Conservation (phyloP, 495 filamentous ascomycete genomes). For the Xylaria curta region DNA sequence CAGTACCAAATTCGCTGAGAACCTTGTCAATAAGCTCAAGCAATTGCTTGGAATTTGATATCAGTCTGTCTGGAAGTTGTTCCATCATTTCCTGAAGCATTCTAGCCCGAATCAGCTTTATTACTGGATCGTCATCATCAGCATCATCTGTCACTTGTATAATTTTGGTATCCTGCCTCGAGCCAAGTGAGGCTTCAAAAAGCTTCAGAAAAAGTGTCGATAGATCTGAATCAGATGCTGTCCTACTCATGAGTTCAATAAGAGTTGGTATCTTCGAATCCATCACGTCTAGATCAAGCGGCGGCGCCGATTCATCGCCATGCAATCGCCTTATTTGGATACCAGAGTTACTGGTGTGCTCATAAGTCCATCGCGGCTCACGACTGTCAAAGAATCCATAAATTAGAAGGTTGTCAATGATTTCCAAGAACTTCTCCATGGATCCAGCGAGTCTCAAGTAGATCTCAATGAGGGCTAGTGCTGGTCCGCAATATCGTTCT, state of each 20-base stretch:
- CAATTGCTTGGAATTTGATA: slow-evolving; percentile 40
- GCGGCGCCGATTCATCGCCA: slow-evolving; percentile 5
- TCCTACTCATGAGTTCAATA: slow-evolving; percentile 58
- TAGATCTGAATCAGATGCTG: slow-evolving; percentile 61
- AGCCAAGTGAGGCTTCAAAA: slow-evolving; percentile 66
- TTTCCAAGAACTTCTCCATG: slow-evolving; percentile 45
- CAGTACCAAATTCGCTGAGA: slow-evolving; percentile 61
- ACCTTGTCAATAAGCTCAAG: slow-evolving; percentile 68
- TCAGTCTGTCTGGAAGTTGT: slow-evolving; percentile 59
- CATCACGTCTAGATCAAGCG: slow-evolving; percentile 33
- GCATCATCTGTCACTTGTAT: slow-evolving; percentile 40
- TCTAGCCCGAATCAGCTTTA: slow-evolving; percentile 65
- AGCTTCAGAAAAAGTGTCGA: slow-evolving; percentile 68
- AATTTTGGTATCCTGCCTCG: slow-evolving; percentile 25
- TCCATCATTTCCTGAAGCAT: slow-evolving; percentile 71
- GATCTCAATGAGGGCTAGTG: slow-evolving; percentile 51
- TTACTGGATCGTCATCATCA: slow-evolving; percentile 48
- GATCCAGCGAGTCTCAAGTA: slow-evolving; percentile 55
- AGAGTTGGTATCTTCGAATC: slow-evolving; percentile 56
- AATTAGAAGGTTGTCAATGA: slow-evolving; percentile 52
- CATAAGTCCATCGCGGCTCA: slow-evolving; percentile 47
- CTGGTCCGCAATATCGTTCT: slow-evolving; percentile 45
- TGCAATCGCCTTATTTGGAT: slow-evolving; percentile 37
- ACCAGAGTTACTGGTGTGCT: slow-evolving; percentile 31
- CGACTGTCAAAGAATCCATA: slow-evolving; percentile 41